Evolutionary conservation across 2,329 filamentous ascomycete species (phyloP), one percentile per base, ranked within the genome.

Genomic region (Pezizomycotina sp.): DNA sequence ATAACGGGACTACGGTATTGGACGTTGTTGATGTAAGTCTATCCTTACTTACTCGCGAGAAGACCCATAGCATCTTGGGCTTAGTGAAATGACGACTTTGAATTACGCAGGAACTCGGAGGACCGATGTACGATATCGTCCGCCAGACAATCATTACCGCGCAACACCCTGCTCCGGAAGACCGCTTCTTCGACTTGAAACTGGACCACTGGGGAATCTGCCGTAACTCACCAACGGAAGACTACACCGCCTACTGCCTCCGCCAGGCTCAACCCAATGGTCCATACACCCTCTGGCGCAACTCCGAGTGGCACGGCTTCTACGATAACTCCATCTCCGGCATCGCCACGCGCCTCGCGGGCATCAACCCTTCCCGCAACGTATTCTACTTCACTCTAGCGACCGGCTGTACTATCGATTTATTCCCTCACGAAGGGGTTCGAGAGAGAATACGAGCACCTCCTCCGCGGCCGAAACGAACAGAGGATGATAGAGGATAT

Each of bases 241-340:
- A 18, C 18, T 33, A 18, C n/a, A 25, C 13, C 19, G 21, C 12
- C 27, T 27, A 21, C 27, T 10, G 16, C 6, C 5, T 23, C 23
- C 18, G 14, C 20, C 21, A n/a, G 26, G 22, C 12, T 21, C 18
- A 2, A 20, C 30, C 8, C 19, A 25, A 10, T 29, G 36, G 6
- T n/a, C 36, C 6, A 23, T 38, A n/a, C 12, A 13, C 29, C 18
- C 18, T 24, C 9, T 38, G 36, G 36, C n/a, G 15, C 9, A 6
- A 22, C 10, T 26, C 20, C 20, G 34, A 21, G n/a, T 18, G 28
- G 13, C 34, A 38, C 16, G 36, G 31, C 6, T 28, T 38, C 18
- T 28, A 35, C 22, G 36, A 38, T 25, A 38, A 38, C 24, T 26
- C 20, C 13, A 38, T 38, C 12, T 18, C 25, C 8, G 36, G 36